Percentiles rank a stretch among this genome's conserved stretches.
Conservation (phyloP, 441 rosid species). For the Daphne laureola region DNA sequence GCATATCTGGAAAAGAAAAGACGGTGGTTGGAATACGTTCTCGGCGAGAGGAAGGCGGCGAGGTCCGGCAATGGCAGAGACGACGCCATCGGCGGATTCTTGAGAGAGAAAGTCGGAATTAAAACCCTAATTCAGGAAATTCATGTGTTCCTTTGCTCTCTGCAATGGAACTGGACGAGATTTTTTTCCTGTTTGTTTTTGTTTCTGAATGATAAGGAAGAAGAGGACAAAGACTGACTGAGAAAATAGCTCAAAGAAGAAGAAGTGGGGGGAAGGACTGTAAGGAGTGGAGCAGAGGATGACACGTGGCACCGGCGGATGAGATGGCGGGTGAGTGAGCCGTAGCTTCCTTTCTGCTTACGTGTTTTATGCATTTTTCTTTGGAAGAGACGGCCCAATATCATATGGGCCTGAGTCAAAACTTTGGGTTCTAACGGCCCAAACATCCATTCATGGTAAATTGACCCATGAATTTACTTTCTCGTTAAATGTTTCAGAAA, state of each 20-base stretch:
- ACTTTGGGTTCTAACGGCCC: no score
- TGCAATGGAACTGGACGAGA: constrained; percentile 2
- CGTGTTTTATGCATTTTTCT: constrained; percentile 12
- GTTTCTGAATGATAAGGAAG: constrained; percentile 5
- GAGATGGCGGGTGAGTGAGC: constrained; percentile 14
- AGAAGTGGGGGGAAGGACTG: constrained; percentile 10
- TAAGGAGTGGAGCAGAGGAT: constrained; percentile 39
- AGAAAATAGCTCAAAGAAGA: no score
- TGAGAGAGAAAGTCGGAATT: constrained; percentile 3
- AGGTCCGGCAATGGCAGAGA: constrained; percentile 47
- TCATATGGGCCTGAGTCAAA: no score
- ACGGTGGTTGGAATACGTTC: constrained; percentile 20
- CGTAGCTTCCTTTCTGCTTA: constrained; percentile 16
- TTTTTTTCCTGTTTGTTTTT: constrained; percentile 15
- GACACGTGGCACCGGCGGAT: constrained; percentile 58
- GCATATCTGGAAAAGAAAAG: constrained; percentile 24
- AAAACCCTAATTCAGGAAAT: constrained; percentile 21
- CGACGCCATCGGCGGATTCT: constrained; percentile 24
- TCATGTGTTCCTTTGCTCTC: constrained; percentile 14
- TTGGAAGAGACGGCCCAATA: no score
- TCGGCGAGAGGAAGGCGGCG: constrained; percentile 30
- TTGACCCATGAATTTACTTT: no score
- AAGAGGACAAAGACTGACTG: not conserved
- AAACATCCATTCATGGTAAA: no score
- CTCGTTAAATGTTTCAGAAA: no score